Evolutionary conservation across 2,329 filamentous ascomycete species (phyloP), one percentile per base, ranked within the genome.

Genomic region (Fusarium tuaranense): DNA sequence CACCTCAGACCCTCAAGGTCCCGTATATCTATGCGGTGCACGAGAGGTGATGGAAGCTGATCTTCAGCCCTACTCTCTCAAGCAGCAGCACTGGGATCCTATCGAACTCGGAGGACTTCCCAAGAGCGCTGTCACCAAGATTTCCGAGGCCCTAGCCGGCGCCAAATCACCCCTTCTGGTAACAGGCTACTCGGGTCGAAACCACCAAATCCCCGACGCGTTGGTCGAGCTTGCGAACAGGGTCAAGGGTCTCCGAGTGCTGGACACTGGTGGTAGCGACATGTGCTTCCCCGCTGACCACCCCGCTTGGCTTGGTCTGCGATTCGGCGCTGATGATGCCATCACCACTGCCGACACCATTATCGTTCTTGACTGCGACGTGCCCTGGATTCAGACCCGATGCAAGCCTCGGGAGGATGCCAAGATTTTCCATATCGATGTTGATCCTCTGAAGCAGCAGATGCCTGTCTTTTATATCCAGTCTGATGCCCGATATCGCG

Each of bases 371-470:
- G 93, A 98, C 82, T 97, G 95, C 73, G 95, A 98, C 79, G 95
- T 98, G 0, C 95, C 95, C 0, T 98, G 95, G 95, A 95, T 98
- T 65, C 92, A 92, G n/a, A 97, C 94, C 0, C 90, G 91, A 18
- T 91, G 89, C 81, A 86, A 86, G 73, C 91, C 91, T 0, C 81
- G 81, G 2, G 81, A 84, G 3, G 85, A 87, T 18, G 88, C 88
- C 22, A 86, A 85, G 71, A 84, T 93, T 65, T 92, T 89, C 82
- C 91, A 93, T 76, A 86, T 93, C 51, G 91, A 93, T 74, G 86
- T 91, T 58, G 91, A 93, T 74, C 90, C 91, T 1, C 82, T 92
- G 27, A 93, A 93, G 84, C 90, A 92, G 81, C 88, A 92, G 81
- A 95, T 95, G 87, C 92, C 92, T 0, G 85, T 95, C 20, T 92